phyloP scores from a whole-genome alignment of 2,329 filamentous ascomycete genomes.

The Arthroderma sp. region DNA sequence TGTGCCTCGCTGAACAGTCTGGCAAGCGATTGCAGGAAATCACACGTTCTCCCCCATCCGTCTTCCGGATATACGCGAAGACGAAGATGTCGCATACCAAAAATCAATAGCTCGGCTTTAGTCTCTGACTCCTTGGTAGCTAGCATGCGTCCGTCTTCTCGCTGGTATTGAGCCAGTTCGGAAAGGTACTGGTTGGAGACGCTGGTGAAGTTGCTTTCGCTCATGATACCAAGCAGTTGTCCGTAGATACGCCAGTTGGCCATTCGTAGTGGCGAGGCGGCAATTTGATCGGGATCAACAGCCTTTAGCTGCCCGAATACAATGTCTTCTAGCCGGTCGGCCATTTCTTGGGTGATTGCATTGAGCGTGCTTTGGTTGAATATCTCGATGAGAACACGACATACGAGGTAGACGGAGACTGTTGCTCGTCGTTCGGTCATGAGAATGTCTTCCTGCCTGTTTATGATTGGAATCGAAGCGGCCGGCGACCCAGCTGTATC shows the following conservation, averaged over 20 bases:
- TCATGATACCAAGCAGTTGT: constrained; percentile 90
- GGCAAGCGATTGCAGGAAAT: constrained; percentile 72
- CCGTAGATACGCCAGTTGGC: constrained; percentile 95
- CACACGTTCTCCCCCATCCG: constrained; percentile 74
- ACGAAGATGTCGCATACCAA: constrained; percentile 81
- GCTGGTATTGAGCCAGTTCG: constrained; percentile 67
- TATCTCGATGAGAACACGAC: constrained; percentile 84
- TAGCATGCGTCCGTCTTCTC: constrained; percentile 48
- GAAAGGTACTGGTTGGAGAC: constrained; percentile 71
- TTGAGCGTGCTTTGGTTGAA: constrained; percentile 77
- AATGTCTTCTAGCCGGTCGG: constrained; percentile 84
- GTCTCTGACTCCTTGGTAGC: constrained; percentile 54
- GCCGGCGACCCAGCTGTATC: constrained; percentile 19
- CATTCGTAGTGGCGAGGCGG: constrained; percentile 62
- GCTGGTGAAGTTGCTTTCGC: constrained; percentile 74
- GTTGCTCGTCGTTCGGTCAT: constrained; percentile 81
- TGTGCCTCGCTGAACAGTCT: constrained; percentile 75
- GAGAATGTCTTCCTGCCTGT: constrained; percentile 57
- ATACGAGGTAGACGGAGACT: constrained; percentile 91
- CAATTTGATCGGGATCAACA: constrained; percentile 66
- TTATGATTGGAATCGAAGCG: constrained; percentile 26
- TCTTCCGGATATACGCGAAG: constrained; percentile 62
- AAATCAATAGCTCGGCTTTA: constrained; percentile 73
- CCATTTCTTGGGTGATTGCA: constrained; percentile 79
- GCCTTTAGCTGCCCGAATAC: constrained; percentile 93